Base-by-base conservation (phyloP, 2,329 filamentous ascomycete species). In the Colletotrichum tanaceti region DNA sequence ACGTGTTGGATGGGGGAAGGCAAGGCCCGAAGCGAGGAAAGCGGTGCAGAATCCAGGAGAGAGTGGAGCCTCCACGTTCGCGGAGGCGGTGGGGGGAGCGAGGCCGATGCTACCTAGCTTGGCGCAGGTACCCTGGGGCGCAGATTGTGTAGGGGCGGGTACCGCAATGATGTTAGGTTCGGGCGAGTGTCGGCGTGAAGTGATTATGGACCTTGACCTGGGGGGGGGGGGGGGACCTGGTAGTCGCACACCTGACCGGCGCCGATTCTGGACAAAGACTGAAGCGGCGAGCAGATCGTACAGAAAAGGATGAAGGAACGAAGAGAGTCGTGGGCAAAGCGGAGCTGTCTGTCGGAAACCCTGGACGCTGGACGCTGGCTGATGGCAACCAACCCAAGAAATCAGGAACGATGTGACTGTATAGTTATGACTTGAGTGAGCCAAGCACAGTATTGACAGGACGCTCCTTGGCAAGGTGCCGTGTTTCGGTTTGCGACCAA, bases 1-100 rank as follows among this genome's bases (percentile, higher is more conserved):
- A 54, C 43, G 49, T 65, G 62, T 50, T 69, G 55, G 66, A 69
- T 69, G 66, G 66, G 66, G 63, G 66, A 66, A 69, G 66, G 57
- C 38, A 66, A 65, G 66, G 55, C 62, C 55, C 55, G 66, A 68
- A 66, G 67, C 64, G 63, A 70, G 38, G 65, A 58, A 53, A 53
- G 49, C 38, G 63, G 39, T 43, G 55, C 66, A 69, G 49, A 61
- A 63, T 53, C 57, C 67, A 63, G 67, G 67, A 70, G 66, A 57
- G 55, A 68, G 66, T 63, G 66, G 66, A 69, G 66, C 63, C 65
- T 68, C 38, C 32, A 35, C 32, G 43, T 16, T 38, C 39, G 65
- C 49, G 50, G 43, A 65, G 65, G 43, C 62, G 65, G 54, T 66
- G 66, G 66, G 28, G n/a, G 28, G n/a, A 39, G 35, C 35, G 35